Percentiles rank a stretch among this genome's conserved stretches.
Conservation (phyloP, 2,329 filamentous ascomycete species). For the Pseudogymnoascus sp. region DNA sequence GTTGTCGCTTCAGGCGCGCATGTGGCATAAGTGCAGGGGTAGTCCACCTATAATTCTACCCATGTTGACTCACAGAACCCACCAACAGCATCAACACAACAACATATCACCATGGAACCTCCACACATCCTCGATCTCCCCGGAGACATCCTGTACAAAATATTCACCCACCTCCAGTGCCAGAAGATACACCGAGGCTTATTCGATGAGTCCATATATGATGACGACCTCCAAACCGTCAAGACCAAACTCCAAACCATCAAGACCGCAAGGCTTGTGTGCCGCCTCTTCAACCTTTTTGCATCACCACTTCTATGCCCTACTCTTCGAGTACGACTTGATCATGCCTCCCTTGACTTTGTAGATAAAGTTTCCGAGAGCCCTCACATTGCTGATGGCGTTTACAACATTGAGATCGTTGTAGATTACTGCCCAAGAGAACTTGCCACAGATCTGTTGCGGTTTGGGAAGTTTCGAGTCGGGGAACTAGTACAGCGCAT, state of each 20-base stretch:
- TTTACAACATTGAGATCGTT: slow-evolving; percentile 1
- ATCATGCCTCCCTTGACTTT: slow-evolving; percentile 1
- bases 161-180: neutral
- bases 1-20: no score
- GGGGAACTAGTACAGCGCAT: neutral
- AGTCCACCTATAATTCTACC: neutral
- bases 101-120: neutral
- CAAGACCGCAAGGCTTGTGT: slow-evolving; percentile 1
- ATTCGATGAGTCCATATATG: neutral
- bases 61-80: neutral
- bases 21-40: neutral
- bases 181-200: neutral
- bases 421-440: slow-evolving; percentile 2
- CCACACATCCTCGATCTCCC: neutral
- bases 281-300: neutral
- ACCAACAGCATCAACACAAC: neutral
- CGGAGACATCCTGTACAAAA: neutral
- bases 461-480: neutral
- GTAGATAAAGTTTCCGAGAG: neutral
- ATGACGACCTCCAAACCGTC: neutral
- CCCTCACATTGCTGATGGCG: neutral
- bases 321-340: neutral
- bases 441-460: slow-evolving; percentile 4
- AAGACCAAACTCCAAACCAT: neutral
- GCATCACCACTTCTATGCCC: slow-evolving; percentile 1